A percentile compares a stretch with the other conserved stretches of the same genome.
Conservation (phyloP, 1,139 yeast genomes). For the Lodderomyces orthopsilosis region DNA sequence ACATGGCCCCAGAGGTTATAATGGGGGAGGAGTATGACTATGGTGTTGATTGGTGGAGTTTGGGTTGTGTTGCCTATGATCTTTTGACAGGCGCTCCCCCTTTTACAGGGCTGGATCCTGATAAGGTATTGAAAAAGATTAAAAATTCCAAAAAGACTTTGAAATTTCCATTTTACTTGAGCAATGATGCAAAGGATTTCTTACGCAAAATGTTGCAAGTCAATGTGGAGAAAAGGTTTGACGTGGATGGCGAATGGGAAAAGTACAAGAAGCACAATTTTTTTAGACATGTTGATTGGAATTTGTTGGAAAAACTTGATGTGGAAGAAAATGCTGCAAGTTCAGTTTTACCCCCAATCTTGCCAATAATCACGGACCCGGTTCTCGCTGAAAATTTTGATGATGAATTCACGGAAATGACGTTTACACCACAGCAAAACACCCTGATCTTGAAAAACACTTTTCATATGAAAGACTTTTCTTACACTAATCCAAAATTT, state of each 20-base stretch:
- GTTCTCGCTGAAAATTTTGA: conserved; percentile 91
- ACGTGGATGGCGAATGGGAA: conserved; percentile 53
- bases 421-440: conserved; percentile 38
- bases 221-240: conserved; percentile 71
- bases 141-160: conserved; percentile 61
- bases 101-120: conserved; percentile 84
- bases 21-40: conserved; percentile 83
- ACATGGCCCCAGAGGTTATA: conserved; percentile 94
- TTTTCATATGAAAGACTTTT: conserved; percentile 42
- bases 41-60: conserved; percentile 95
- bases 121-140: conserved; percentile 78
- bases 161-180: conserved; percentile 76
- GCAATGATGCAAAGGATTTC: conserved; percentile 83
- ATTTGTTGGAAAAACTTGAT: conserved; percentile 48
- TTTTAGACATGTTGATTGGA: conserved; percentile 80
- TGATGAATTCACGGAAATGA: conserved; percentile 80
- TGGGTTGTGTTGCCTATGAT: conserved; percentile 87
- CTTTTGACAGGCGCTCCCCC: conserved; percentile 92
- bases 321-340: conserved; percentile 16
- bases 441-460: conserved; percentile 23
- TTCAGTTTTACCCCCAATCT: conserved; percentile 67
- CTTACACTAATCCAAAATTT: conserved; percentile 43
- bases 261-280: conserved; percentile 68
- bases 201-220: conserved; percentile 69
- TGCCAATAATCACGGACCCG: conserved; percentile 83